Evolutionary conservation across 2,329 filamentous ascomycete species (phyloP).

Genomic region (Catunica adiposa): DNA sequence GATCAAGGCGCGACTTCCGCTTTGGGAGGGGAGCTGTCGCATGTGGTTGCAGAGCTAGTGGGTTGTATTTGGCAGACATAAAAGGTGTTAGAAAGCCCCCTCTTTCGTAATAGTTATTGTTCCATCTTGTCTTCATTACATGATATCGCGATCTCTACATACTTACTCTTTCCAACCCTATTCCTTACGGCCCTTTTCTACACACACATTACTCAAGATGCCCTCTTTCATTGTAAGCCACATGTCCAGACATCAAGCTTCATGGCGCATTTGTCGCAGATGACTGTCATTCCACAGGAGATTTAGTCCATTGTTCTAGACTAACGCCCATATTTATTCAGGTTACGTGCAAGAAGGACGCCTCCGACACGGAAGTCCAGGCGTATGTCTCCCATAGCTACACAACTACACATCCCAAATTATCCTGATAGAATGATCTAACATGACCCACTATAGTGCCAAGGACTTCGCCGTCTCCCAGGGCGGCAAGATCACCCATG

Average conservation of each 20-base stretch:
- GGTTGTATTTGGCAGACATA: constrained; percentile 5
- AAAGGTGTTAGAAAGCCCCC: constrained; percentile 8
- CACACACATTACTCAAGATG: constrained; percentile 25
- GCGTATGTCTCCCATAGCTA: constrained; percentile 31
- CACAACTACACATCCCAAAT: neutral
- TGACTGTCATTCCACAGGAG: neutral
- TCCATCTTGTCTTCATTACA: constrained; percentile 6
- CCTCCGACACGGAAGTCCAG: constrained; percentile 48
- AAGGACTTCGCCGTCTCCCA: constrained; percentile 60
- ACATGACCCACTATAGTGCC: constrained; percentile 32
- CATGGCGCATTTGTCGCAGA: neutral
- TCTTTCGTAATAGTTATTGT: constrained; percentile 9
- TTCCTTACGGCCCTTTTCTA: neutral
- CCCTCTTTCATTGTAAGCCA: constrained; percentile 38
- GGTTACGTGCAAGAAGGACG: constrained; percentile 65
- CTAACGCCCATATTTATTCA: constrained; percentile 25
- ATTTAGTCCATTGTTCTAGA: neutral
- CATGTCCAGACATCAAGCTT: neutral
- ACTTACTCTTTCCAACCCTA: neutral
- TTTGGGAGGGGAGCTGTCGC: constrained; percentile 1
- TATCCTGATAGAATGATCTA: constrained; percentile 2
- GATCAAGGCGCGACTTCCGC: constrained; percentile 3
- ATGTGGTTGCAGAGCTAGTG: neutral
- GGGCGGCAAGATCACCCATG: constrained; percentile 70
- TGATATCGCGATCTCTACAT: constrained; percentile 2